phyloP scores from a whole-genome alignment of 768 basidiomycete species.

The Termitomyces sp. region DNA sequence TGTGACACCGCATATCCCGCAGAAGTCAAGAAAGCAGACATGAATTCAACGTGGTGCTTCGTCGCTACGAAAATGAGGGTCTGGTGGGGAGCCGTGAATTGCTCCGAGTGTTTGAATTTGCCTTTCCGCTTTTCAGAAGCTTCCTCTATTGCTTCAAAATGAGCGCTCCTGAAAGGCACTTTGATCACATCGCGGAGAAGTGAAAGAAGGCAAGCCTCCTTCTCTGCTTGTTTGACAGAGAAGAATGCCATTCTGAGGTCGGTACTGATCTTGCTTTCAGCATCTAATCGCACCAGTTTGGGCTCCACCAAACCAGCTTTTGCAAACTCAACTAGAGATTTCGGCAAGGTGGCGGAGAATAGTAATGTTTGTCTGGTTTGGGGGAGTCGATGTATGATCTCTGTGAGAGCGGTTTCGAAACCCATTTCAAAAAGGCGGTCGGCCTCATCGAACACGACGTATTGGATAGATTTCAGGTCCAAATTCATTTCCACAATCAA shows the following conservation, averaged over 20 bases:
- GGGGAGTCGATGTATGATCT: slow-evolving; percentile 89
- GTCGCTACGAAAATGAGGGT: slow-evolving; percentile 95
- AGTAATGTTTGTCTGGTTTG: slow-evolving; percentile 86
- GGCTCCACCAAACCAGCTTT: slow-evolving; percentile 94
- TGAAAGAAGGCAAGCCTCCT: slow-evolving; percentile 85
- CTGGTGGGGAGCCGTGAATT: slow-evolving; percentile 74
- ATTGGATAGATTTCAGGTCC: slow-evolving; percentile 83
- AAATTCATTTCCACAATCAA: slow-evolving; percentile 95
- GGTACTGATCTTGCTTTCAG: slow-evolving; percentile 92
- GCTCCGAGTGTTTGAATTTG: slow-evolving; percentile 52
- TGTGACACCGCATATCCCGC: slow-evolving; percentile 90
- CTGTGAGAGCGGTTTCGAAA: slow-evolving; percentile 87
- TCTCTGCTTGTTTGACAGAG: slow-evolving; percentile 87
- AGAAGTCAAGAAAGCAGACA: slow-evolving; percentile 70
- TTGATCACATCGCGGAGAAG: slow-evolving; percentile 86
- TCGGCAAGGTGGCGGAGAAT: slow-evolving; percentile 95
- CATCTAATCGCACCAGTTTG: slow-evolving; percentile 93
- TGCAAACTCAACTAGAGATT: slow-evolving; percentile 96
- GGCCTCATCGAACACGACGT: slow-evolving; percentile 96
- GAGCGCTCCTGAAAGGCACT: slow-evolving; percentile 58
- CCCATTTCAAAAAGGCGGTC: slow-evolving; percentile 99
- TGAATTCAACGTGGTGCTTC: slow-evolving; percentile 98
- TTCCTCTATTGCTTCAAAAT: slow-evolving; percentile 28
- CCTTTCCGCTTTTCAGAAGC: slow-evolving; percentile 38
- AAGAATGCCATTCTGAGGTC: slow-evolving; percentile 96